Evolutionary conservation across 306 rosid genomes (phyloP).

Genomic region (Malus sieversii): DNA sequence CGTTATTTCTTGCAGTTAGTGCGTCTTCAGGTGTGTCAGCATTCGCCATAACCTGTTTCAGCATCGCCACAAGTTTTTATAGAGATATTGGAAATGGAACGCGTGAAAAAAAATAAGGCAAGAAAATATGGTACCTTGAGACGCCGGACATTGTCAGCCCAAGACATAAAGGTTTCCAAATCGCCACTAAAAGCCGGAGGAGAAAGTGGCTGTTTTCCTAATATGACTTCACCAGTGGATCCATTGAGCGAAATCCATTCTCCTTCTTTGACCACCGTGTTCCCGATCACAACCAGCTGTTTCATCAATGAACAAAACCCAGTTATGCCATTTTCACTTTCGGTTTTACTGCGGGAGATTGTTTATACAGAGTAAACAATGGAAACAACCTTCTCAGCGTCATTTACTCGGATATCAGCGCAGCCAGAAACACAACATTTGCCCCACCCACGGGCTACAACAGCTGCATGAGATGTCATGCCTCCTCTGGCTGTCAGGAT

Average conservation of each 20-base stretch:
- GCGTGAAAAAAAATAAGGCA: conserved; percentile 7
- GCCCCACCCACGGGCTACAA: conserved; percentile 98
- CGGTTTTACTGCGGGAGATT: not conserved
- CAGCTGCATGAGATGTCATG: conserved; percentile 99
- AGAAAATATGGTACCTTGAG: conserved; percentile 52
- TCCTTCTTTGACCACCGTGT: conserved; percentile 54
- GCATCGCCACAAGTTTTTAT: not conserved
- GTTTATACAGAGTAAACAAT: not conserved
- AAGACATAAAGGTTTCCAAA: conserved; percentile 81
- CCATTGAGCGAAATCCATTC: conserved; percentile 95
- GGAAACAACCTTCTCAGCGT: conserved; percentile 48
- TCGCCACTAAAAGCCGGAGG: conserved; percentile 87
- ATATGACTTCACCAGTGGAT: conserved; percentile 87
- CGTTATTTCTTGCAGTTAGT: conserved; percentile 66
- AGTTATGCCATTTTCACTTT: not conserved
- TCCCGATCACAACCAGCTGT: conserved; percentile 57
- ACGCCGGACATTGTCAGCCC: conserved; percentile 80
- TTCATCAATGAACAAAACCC: conserved; percentile 7
- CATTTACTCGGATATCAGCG: conserved; percentile 70
- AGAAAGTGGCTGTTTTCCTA: conserved; percentile 77
- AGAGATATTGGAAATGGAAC: conserved; percentile 4
- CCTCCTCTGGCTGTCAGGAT: conserved; percentile 97
- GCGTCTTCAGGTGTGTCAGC: conserved; percentile 99
- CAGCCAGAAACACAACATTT: conserved; percentile 96
- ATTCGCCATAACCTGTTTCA: conserved; percentile 83